Percentiles rank a stretch among this genome's conserved stretches.
phyloP scores from a whole-genome alignment of 1,139 yeast genomes.

The Hemisphaericaspora xylofermentans region DNA sequence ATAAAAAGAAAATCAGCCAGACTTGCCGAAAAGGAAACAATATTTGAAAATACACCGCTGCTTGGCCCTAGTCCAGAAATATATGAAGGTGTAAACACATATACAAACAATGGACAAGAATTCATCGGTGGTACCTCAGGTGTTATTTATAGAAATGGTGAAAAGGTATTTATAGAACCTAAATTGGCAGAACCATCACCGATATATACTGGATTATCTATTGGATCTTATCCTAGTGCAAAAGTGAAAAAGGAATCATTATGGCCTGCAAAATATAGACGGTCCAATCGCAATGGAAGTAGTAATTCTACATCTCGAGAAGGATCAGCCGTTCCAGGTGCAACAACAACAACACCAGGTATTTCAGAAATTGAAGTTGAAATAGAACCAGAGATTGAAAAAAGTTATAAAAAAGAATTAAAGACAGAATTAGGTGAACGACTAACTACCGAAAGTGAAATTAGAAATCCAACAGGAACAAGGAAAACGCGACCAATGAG shows the following conservation, averaged over 20 bases:
- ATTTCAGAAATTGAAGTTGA: conserved; percentile 8
- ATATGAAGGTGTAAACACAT: conserved; percentile 2
- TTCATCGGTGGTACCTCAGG: conserved; percentile 3
- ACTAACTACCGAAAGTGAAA: conserved; percentile 25
- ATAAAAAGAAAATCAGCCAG: conserved; percentile 27
- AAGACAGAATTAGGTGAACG: conserved; percentile 27
- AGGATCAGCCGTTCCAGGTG: conserved; percentile 8
- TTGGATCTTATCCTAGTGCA: conserved; percentile 59
- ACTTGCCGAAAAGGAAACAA: conserved; percentile 8
- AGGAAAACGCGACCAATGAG: conserved; percentile 10
- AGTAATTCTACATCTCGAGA: conserved; percentile 10
- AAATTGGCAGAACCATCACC: conserved; percentile 51
- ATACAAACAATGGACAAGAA: background rate
- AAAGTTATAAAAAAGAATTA: conserved; percentile 24
- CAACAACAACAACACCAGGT: conserved; percentile 9
- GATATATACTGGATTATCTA: conserved; percentile 63
- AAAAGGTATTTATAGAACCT: conserved; percentile 53
- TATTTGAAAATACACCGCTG: conserved; percentile 6
- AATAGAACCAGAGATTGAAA: conserved; percentile 11
- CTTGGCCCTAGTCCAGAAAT: conserved; percentile 14
- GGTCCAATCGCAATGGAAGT: conserved; percentile 3
- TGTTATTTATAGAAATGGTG: conserved; percentile 15
- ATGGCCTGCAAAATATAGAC: conserved; percentile 36
- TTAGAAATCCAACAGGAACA: conserved; percentile 22
- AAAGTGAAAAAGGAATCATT: conserved; percentile 53